These are phyloP conservation scores for Caloboletus firmus DNA, from an alignment of 1,284 basidiomycete genomes.

Conservation along the genomic window DNA sequence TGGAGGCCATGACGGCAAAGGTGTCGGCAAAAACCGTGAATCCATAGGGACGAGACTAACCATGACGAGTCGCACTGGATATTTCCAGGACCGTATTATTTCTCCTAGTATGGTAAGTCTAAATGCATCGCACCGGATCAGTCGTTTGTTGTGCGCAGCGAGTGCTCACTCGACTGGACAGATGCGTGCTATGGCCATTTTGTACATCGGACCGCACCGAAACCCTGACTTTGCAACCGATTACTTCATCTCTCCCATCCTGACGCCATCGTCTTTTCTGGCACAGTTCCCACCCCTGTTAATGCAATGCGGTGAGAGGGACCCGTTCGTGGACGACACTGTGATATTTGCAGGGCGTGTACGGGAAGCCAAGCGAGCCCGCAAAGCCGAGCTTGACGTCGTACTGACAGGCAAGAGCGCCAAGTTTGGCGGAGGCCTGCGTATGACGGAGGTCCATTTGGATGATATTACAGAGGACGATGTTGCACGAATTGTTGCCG, in stretches of 20 bases:
- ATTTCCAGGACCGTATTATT: conserved; percentile 90
- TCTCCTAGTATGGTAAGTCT: conserved; percentile 84
- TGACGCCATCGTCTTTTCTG: conserved; percentile 80
- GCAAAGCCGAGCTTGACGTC: conserved; percentile 67
- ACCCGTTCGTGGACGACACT: conserved; percentile 95
- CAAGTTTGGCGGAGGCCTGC: conserved; percentile 54
- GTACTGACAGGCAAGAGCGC: conserved; percentile 56
- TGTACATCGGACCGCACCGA: conserved; percentile 91
- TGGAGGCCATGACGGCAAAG: conserved; percentile 30
- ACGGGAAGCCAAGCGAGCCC: conserved; percentile 85
- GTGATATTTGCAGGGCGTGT: conserved; percentile 93
- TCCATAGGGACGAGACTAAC: conserved; percentile 85
- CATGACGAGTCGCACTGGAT: conserved; percentile 94
- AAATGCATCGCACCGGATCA: not conserved
- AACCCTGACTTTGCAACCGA: conserved; percentile 94
- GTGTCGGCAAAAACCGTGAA: conserved; percentile 41
- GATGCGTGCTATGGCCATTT: conserved; percentile 98
- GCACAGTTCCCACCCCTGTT: conserved; percentile 92
- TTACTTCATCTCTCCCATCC: conserved; percentile 93
- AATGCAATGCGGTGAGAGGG: conserved; percentile 93
- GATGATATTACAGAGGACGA: conserved; percentile 33
- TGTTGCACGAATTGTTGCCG: conserved; percentile 47
- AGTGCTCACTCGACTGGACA: conserved; percentile 36
- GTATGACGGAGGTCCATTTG: conserved; percentile 40
- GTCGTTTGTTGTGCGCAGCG: not conserved